Conservation (phyloP, 148 eudicot genomes). For the Rhododendron mucronatum region DNA sequence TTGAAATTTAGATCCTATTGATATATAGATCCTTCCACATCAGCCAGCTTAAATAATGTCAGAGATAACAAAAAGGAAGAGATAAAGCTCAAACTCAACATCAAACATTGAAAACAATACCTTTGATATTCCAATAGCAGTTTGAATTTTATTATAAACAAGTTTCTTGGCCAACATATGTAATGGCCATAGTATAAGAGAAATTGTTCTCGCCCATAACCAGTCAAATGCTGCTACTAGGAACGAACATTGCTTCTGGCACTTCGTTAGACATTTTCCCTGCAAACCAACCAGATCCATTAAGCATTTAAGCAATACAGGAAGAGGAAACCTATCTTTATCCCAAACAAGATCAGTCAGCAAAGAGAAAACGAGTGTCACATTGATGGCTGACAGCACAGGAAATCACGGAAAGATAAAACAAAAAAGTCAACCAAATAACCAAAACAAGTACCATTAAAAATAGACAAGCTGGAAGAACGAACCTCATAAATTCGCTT, state of each 20-base stretch:
- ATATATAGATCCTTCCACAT: not conserved
- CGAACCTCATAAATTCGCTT: slow-evolving; percentile 84
- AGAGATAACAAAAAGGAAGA: not conserved
- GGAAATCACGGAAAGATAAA: not conserved
- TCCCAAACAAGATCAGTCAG: not conserved
- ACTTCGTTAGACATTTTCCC: slow-evolving; percentile 75
- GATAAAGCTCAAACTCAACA: not conserved
- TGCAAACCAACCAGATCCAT: slow-evolving; percentile 21
- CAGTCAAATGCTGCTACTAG: slow-evolving; percentile 52
- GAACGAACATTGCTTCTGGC: slow-evolving; percentile 42
- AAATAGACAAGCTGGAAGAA: not conserved
- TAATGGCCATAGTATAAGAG: slow-evolving; percentile 66
- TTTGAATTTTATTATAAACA: slow-evolving; percentile 72
- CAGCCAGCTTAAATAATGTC: not conserved
- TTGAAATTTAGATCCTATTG: too few relatives aligned
- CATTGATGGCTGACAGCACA: not conserved
- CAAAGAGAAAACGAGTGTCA: not conserved
- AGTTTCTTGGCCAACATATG: slow-evolving; percentile 71
- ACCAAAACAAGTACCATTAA: not conserved
- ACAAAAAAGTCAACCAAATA: not conserved
- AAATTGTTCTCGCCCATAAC: slow-evolving; percentile 70
- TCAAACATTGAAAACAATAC: slow-evolving; percentile 25
- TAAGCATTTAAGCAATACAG: not conserved
- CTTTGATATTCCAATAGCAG: slow-evolving; percentile 87
- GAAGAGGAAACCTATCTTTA: not conserved